Evolutionary conservation across 768 basidiomycete species (phyloP), one percentile per base, ranked within the genome.

Genomic region (Boletus eberwhitei): DNA sequence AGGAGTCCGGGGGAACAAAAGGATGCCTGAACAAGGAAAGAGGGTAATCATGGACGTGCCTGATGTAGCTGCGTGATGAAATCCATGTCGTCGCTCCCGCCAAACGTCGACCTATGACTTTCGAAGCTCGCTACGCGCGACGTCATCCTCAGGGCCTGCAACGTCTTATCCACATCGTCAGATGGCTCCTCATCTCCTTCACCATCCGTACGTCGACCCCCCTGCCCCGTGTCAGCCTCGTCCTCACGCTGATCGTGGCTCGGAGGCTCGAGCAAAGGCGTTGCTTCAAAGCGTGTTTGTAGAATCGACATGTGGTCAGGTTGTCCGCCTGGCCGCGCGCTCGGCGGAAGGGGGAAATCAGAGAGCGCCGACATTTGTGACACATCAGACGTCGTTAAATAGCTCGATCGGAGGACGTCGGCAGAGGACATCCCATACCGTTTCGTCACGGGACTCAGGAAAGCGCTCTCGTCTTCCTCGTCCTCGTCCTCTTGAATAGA

Each of bases 311-410:
- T 66, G 46, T 36, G 35, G 35, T 17, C 47, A 13, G 12, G 7
- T 8, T 74, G 74, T 37, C 66, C 65, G 44, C 60, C 56, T 1
- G 57, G 51, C 46, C 61, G 49, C n/a, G 67, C 61, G 3, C 54
- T 54, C 0, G 87, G 87, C 4, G 87, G 87, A 9, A 70, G 71
- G 2, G 87, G 88, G 64, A 90, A 90, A 61, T 88, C 88, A 5
- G 86, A 88, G 14, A 89, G 76, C 9, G 77, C 76, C 2, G 87
- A 88, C 76, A 90, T 89, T 31, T 78, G 77, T 1, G 88, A 89
- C 11, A 72, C 58, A 36, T 69, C 73, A 0, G 85, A 86, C 2
- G 76, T 77, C 32, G 87, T 90, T 75, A 83, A 72, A 64, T 79
- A 85, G 65, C 88, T 90, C 55, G 77, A 74, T 13, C 79, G 77